Evolutionary conservation across 2,329 filamentous ascomycete genomes (phyloP).

Genomic region (Ceratocystis eucalypticola): DNA sequence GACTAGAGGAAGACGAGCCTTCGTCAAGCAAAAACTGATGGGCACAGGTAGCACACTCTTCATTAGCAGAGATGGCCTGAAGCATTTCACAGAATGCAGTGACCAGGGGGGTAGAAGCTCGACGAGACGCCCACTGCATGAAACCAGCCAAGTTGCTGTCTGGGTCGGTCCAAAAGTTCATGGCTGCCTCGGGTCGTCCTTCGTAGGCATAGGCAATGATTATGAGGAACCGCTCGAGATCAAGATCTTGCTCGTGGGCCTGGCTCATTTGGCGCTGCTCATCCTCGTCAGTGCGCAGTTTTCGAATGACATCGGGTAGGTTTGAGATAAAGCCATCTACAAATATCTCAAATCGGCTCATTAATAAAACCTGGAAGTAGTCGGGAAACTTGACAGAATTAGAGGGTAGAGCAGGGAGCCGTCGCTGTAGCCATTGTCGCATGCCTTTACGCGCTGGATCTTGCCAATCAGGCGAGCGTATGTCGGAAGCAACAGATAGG

Average conservation of each 20-base stretch:
- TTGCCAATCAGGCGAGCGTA: slow-evolving; percentile 70
- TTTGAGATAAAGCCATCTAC: slow-evolving; percentile 90
- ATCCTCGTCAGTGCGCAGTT: slow-evolving; percentile 77
- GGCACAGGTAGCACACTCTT: slow-evolving; percentile 68
- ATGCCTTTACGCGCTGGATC: slow-evolving; percentile 75
- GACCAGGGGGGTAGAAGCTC: slow-evolving; percentile 89
- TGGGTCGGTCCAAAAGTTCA: slow-evolving; percentile 81
- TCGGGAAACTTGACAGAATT: slow-evolving; percentile 57
- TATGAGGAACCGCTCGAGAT: slow-evolving; percentile 80
- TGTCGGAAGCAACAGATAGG: slow-evolving; percentile 68
- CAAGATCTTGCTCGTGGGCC: slow-evolving; percentile 51
- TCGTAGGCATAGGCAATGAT: slow-evolving; percentile 89
- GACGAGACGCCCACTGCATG: slow-evolving; percentile 88
- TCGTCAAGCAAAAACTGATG: slow-evolving; percentile 88
- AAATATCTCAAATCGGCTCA: slow-evolving; percentile 74
- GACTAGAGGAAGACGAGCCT: slow-evolving; percentile 51
- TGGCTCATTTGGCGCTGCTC: slow-evolving; percentile 62
- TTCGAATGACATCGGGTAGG: slow-evolving; percentile 80
- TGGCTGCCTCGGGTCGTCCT: slow-evolving; percentile 66
- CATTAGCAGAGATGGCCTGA: slow-evolving; percentile 70
- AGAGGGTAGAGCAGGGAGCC: slow-evolving; percentile 53
- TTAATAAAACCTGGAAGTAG: slow-evolving; percentile 58
- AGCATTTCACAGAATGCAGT: slow-evolving; percentile 96
- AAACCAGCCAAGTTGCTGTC: slow-evolving; percentile 92
- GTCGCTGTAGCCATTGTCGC: slow-evolving; percentile 68